Percentiles rank a stretch among this genome's conserved stretches.
phyloP scores from a whole-genome alignment of 2,329 filamentous ascomycete genomes.

The Epichloe gansuensis region DNA sequence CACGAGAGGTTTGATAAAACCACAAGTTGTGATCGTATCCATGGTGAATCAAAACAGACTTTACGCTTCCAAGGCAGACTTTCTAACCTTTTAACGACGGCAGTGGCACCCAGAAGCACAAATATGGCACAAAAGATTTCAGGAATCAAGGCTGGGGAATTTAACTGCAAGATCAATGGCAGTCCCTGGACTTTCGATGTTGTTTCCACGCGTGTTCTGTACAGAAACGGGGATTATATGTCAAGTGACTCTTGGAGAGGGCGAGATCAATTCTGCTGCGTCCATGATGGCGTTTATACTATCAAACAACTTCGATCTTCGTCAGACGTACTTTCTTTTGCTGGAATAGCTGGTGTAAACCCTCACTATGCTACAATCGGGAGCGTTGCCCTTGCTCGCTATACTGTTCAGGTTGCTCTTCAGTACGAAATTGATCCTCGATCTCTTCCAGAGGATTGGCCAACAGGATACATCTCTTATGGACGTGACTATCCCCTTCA shows the following conservation, averaged over 20 bases:
- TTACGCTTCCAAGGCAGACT: constrained; percentile 2
- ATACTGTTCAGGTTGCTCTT: constrained; percentile 60
- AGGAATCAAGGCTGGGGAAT: constrained; percentile 34
- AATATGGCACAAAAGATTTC: constrained; percentile 46
- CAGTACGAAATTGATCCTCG: constrained; percentile 66
- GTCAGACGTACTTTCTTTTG: constrained; percentile 58
- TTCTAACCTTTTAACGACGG: neutral
- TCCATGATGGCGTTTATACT: constrained; percentile 53
- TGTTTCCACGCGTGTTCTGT: constrained; percentile 55
- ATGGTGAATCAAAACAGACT: constrained; percentile 36
- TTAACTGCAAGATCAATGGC: constrained; percentile 45
- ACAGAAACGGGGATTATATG: constrained; percentile 48
- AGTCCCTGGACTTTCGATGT: constrained; percentile 49
- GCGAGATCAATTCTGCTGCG: constrained; percentile 63
- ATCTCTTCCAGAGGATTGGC: constrained; percentile 52
- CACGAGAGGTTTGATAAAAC: neutral
- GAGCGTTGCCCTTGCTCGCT: constrained; percentile 55
- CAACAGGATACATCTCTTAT: constrained; percentile 57
- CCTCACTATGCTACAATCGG: constrained; percentile 54
- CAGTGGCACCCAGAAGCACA: constrained; percentile 51
- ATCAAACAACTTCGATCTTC: constrained; percentile 50
- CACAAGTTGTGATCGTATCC: constrained; percentile 33
- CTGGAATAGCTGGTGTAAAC: constrained; percentile 64
- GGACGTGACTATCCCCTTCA: constrained; percentile 41
- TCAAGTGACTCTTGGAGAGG: constrained; percentile 56